These are phyloP conservation scores for Lasiodiplodia sp. DNA, from an alignment of 2,329 filamentous ascomycete genomes.

Conservation along the genomic window DNA sequence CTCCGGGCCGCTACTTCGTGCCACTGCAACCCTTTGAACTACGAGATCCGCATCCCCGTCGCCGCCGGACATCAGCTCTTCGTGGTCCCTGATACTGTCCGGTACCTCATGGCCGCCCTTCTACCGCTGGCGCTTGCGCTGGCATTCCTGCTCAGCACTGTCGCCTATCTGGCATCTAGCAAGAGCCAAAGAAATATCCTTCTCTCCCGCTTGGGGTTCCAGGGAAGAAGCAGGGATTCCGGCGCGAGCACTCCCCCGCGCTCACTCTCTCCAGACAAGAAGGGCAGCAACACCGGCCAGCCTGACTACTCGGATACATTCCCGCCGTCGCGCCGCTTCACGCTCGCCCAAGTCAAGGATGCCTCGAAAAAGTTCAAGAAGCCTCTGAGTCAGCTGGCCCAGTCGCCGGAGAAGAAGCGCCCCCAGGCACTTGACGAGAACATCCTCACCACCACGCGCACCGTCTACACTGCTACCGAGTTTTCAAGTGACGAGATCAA, in stretches of 20 bases:
- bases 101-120: slow-evolving; percentile 35
- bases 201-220: slow-evolving; percentile 46
- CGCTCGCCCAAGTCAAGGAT: slow-evolving; percentile 48
- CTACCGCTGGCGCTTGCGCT: slow-evolving; percentile 40
- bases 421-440: slow-evolving; percentile 36
- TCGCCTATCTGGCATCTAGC: slow-evolving; percentile 40
- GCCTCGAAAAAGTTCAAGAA: slow-evolving; percentile 39
- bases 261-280: slow-evolving; percentile 60
- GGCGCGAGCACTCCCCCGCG: slow-evolving; percentile 60
- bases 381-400: slow-evolving; percentile 37
- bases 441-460: slow-evolving; percentile 38
- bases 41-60: not conserved
- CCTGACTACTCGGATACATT: slow-evolving; percentile 57
- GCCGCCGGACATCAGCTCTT: not conserved
- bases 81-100: not conserved
- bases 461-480: slow-evolving; percentile 68
- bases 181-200: slow-evolving; percentile 51
- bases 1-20: slow-evolving; percentile 9
- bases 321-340: slow-evolving; percentile 61
- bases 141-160: slow-evolving; percentile 41
- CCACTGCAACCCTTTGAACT: slow-evolving; percentile 9
- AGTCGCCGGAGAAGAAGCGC: slow-evolving; percentile 33
- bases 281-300: slow-evolving; percentile 37
- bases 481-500: slow-evolving; percentile 75
- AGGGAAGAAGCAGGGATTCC: slow-evolving; percentile 53